Evolutionary conservation across 192 early-diverging fungal genomes (phyloP).

Genomic region (Backusella circina): DNA sequence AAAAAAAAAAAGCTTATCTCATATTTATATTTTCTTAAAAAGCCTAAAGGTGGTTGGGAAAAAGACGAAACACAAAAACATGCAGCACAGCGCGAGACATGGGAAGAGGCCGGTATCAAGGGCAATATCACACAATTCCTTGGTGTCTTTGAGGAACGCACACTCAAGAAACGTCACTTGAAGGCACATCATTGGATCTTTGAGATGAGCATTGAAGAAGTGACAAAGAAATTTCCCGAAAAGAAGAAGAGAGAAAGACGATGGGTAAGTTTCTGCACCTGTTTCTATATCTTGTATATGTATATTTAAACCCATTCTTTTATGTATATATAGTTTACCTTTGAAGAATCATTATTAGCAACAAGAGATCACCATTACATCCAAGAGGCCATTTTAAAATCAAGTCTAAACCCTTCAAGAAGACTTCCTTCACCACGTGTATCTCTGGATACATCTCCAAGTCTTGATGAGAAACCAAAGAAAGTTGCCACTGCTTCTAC

Average conservation of each 20-base stretch:
- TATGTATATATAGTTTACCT: conserved; percentile 16
- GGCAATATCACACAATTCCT: conserved; percentile 43
- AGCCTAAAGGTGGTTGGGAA: conserved; percentile 66
- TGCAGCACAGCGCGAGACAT: conserved; percentile 56
- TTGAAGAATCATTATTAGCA: conserved; percentile 22
- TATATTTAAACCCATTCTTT: too few species aligned
- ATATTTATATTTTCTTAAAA: not conserved
- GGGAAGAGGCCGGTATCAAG: conserved; percentile 59
- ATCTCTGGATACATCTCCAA: not conserved
- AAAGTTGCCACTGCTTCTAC: not conserved
- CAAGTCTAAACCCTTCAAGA: conserved; percentile 18
- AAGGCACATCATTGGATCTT: conserved; percentile 45
- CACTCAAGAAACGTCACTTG: conserved; percentile 35
- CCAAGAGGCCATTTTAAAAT: conserved; percentile 17
- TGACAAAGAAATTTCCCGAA: conserved; percentile 54
- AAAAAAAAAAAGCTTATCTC: not conserved
- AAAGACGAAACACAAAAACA: conserved; percentile 53
- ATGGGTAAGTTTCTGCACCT: conserved; percentile 20
- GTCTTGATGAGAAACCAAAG: not conserved
- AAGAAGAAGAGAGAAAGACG: conserved; percentile 35
- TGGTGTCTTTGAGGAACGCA: conserved; percentile 45
- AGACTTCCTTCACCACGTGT: not conserved
- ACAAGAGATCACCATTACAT: conserved; percentile 19
- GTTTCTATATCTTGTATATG: not conserved
- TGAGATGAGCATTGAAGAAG: conserved; percentile 54